A percentile compares a stretch with the other conserved stretches of the same genome.
Evolutionary conservation across 768 basidiomycete species (phyloP).

Genomic region (Strobilomyces dryophilus): DNA sequence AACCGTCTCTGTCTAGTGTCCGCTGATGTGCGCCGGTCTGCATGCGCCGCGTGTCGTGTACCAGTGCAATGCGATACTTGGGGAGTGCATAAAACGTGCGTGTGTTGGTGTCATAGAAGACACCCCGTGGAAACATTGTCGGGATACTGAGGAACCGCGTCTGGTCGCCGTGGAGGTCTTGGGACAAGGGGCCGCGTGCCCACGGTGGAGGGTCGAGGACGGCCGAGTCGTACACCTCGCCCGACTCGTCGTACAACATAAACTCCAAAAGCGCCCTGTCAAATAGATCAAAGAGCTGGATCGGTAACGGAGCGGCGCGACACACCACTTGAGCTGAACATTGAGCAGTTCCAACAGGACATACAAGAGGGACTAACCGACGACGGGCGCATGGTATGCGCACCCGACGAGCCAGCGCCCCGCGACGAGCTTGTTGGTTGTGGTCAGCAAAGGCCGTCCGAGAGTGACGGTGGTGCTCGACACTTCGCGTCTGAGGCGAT

Average conservation of each 20-base stretch:
- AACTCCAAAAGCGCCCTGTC: not conserved
- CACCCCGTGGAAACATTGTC: accelerated
- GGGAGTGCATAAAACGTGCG: not conserved
- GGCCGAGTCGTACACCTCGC: not conserved
- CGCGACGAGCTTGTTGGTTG: not conserved
- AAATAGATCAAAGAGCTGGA: not conserved
- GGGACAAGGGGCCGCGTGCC: no score
- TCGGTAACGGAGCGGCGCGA: not conserved
- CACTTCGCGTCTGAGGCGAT: not conserved
- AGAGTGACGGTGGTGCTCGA: not conserved
- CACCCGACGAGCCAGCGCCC: not conserved
- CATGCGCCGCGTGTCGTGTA: not conserved
- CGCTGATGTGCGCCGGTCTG: not conserved
- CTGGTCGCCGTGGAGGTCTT: not conserved
- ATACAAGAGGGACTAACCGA: not conserved
- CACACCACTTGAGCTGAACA: not conserved
- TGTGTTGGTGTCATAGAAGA: not conserved
- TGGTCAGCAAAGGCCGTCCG: not conserved
- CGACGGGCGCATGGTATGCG: not conserved
- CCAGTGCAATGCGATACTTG: not conserved
- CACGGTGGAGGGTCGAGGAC: not conserved
- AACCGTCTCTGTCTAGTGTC: not conserved
- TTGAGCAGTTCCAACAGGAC: not conserved
- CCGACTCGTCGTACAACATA: not conserved
- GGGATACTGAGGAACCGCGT: not conserved